Percentiles rank a stretch among this genome's conserved stretches.
These are phyloP conservation scores for Ajuga reptans DNA, from an alignment of 305 asterid species.

Conservation along the genomic window DNA sequence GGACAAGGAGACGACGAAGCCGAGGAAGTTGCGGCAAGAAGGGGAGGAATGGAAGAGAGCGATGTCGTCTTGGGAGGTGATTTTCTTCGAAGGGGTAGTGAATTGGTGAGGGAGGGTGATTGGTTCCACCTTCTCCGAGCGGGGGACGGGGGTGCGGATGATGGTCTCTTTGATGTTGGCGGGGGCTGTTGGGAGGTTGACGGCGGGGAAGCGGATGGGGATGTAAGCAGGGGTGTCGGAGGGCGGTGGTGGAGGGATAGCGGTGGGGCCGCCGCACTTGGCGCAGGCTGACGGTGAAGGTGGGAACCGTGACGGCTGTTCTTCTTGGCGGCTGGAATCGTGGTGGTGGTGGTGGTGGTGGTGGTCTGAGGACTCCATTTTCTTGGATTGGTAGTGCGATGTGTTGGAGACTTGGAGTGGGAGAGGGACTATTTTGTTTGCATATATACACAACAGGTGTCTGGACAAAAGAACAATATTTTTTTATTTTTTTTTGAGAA, in stretches of 20 bases:
- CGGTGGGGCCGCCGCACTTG: conserved; percentile 67
- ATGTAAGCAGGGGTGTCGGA: conserved; percentile 56
- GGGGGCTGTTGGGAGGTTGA: conserved; percentile 59
- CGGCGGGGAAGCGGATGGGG: conserved; percentile 87
- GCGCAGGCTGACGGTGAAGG: conserved; percentile 36
- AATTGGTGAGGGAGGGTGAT: conserved; percentile 56
- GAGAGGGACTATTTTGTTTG: not conserved
- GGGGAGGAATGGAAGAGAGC: conserved; percentile 50
- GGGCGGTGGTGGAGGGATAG: conserved; percentile 56
- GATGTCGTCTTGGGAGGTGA: conserved; percentile 57
- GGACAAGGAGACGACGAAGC: conserved; percentile 68
- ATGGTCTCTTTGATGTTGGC: conserved; percentile 62
- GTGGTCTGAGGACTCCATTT: conserved; percentile 39
- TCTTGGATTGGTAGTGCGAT: not conserved
- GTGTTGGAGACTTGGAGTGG: not conserved
- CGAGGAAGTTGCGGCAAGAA: conserved; percentile 51
- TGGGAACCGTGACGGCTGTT: conserved; percentile 14
- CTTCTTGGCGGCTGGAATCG: conserved; percentile 27
- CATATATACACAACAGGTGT: too few species aligned
- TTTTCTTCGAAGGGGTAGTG: conserved; percentile 46
- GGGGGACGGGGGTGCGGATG: conserved; percentile 84
- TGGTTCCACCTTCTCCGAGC: conserved; percentile 44
- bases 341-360: conserved; percentile 20
- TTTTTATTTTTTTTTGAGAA: not conserved
- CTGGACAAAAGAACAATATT: not conserved